phyloP scores from a whole-genome alignment of 2,329 filamentous ascomycete species.

The Paracoccidioides lutzii region DNA sequence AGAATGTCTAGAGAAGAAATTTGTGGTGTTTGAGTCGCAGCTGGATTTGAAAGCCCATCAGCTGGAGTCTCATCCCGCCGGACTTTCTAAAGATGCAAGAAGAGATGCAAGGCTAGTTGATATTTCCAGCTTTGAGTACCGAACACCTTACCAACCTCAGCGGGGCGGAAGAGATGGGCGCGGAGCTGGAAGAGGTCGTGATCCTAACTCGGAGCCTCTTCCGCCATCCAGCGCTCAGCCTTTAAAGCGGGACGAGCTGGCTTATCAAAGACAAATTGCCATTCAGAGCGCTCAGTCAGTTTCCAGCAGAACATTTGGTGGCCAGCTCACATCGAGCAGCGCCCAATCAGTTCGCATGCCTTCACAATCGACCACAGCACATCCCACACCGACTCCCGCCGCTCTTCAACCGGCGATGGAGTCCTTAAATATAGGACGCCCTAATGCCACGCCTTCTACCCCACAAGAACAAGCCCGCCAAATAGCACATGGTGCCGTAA shows the following conservation, averaged over 20 bases:
- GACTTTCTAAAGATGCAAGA: slow-evolving; percentile 68
- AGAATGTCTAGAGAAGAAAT: slow-evolving; percentile 92
- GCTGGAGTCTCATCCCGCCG: slow-evolving; percentile 65
- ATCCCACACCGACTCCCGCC: slow-evolving; percentile 17
- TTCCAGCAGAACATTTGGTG: slow-evolving; percentile 69
- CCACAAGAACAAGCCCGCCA: slow-evolving; percentile 71
- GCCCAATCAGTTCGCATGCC: slow-evolving; percentile 36
- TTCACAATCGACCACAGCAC: slow-evolving; percentile 18
- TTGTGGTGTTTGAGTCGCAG: slow-evolving; percentile 89
- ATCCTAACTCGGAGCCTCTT: slow-evolving; percentile 73
- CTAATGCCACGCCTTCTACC: slow-evolving; percentile 30
- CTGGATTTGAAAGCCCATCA: slow-evolving; percentile 93
- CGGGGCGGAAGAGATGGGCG: slow-evolving; percentile 46
- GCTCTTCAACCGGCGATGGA: slow-evolving; percentile 33
- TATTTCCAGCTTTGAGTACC: slow-evolving; percentile 71
- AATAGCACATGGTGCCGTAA: slow-evolving; percentile 68
- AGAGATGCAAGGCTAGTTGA: slow-evolving; percentile 77
- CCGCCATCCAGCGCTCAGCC: slow-evolving; percentile 67
- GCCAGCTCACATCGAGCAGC: slow-evolving; percentile 54
- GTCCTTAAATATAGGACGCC: slow-evolving; percentile 40
- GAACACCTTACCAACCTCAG: slow-evolving; percentile 54
- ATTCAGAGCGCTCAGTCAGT: slow-evolving; percentile 79
- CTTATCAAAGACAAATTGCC: slow-evolving; percentile 82
- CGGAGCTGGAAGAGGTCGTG: slow-evolving; percentile 56
- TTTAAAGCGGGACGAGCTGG: slow-evolving; percentile 71